Conservation (phyloP, 345 rosid genomes). For the Viola odorata region DNA sequence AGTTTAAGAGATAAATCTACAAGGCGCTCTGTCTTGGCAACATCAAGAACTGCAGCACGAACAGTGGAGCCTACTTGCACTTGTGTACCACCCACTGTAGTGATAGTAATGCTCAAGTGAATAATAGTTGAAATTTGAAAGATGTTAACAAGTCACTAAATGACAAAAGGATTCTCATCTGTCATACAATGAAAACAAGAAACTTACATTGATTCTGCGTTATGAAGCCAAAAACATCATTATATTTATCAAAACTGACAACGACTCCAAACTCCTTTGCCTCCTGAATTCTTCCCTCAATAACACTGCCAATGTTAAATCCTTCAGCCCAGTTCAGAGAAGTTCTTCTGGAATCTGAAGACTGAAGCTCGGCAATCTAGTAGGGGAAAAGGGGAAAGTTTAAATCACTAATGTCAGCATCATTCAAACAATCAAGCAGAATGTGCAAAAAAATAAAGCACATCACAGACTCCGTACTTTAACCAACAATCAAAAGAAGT, state of each 20-base stretch:
- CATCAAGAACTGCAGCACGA: conserved; percentile 75
- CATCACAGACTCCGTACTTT: not conserved
- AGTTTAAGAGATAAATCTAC: conserved; percentile 83
- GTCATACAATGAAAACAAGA: not conserved
- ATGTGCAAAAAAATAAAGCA: not conserved
- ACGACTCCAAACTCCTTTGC: conserved; percentile 74
- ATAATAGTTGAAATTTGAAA: conserved; percentile 4
- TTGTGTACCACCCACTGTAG: conserved; percentile 61
- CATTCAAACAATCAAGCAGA: not conserved
- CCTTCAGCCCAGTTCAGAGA: conserved; percentile 66
- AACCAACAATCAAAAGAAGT: not conserved
- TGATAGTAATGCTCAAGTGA: conserved; percentile 9
- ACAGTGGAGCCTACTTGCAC: conserved; percentile 52
- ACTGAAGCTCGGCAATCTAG: conserved; percentile 70
- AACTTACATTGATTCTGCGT: conserved; percentile 71
- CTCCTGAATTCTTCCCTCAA: conserved; percentile 73
- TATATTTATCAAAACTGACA: conserved; percentile 56
- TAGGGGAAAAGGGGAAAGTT: not conserved
- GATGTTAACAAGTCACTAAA: conserved; percentile 3
- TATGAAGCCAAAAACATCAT: conserved; percentile 74
- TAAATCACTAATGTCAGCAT: not conserved
- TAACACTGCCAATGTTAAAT: conserved; percentile 54
- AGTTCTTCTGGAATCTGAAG: conserved; percentile 37
- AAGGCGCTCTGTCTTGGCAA: conserved; percentile 69
- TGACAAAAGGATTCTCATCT: not conserved